phyloP scores from a whole-genome alignment of 1,139 yeast species.

The Yamadazyma conglobata region DNA sequence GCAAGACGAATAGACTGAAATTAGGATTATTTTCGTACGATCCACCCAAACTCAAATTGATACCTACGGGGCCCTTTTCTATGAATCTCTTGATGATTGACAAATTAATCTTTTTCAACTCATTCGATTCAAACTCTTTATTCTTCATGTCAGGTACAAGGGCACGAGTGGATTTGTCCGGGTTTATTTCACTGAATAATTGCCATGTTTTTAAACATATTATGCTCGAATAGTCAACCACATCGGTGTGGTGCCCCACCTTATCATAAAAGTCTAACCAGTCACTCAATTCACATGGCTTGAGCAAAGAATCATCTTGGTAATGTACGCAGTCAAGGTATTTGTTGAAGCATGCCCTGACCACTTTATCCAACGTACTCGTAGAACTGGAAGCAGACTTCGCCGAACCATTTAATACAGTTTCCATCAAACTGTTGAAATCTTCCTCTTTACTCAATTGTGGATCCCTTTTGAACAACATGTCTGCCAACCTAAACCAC shows the following conservation, averaged over 20 bases:
- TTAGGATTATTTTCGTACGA: conserved; percentile 25
- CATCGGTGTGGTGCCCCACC: conserved; percentile 38
- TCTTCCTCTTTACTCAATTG: conserved; percentile 46
- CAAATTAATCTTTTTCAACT: conserved; percentile 28
- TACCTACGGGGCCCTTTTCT: conserved; percentile 26
- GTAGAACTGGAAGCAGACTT: conserved; percentile 43
- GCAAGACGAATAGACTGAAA: conserved; percentile 35
- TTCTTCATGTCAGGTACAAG: conserved; percentile 37
- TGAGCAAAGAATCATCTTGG: conserved; percentile 61
- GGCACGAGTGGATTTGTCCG: conserved; percentile 21
- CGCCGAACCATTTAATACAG: conserved; percentile 34
- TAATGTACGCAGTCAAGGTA: conserved; percentile 51
- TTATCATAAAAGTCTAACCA: conserved; percentile 74
- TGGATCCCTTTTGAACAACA: conserved; percentile 50
- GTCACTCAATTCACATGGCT: conserved; percentile 65
- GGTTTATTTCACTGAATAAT: conserved; percentile 60
- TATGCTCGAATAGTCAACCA: conserved; percentile 52
- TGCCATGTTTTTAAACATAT: conserved; percentile 64
- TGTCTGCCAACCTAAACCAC: conserved; percentile 60
- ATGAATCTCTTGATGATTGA: conserved; percentile 23
- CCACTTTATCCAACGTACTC: conserved; percentile 57
- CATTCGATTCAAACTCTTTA: conserved; percentile 43
- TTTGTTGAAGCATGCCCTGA: conserved; percentile 69
- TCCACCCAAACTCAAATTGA: conserved; percentile 28
- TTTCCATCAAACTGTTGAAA: conserved; percentile 37